Evolutionary conservation across 176 grass and related monocot species (phyloP).

Genomic region (Eremochloa ophiuroides): DNA sequence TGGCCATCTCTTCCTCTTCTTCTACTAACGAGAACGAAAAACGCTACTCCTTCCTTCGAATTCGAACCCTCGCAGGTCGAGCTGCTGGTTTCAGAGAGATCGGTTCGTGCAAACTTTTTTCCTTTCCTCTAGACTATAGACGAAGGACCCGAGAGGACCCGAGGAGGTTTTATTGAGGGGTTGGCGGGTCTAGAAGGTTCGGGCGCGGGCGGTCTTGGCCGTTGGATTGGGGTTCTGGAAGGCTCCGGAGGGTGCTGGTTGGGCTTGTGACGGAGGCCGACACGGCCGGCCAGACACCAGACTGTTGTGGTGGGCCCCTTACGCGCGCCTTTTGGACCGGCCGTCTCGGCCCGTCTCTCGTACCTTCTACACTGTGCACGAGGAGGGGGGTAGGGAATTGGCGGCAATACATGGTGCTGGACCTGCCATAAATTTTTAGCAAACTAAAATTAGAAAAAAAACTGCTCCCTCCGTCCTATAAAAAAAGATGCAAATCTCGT

Average conservation of each 20-base stretch:
- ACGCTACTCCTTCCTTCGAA: background rate
- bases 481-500: too few relatives aligned
- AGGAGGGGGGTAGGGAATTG: too few relatives aligned
- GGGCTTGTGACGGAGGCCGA: background rate
- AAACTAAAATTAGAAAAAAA: too few relatives aligned
- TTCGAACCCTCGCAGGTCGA: background rate
- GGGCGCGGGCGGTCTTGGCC: background rate
- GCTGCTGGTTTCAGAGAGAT: background rate
- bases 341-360: background rate
- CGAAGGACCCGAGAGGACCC: background rate
- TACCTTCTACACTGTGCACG: too few relatives aligned
- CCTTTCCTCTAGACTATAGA: background rate
- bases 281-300: background rate
- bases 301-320: background rate
- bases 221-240: constrained; percentile 41
- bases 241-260: constrained; percentile 2
- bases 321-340: background rate
- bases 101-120: background rate
- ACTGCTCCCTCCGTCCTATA: too few relatives aligned
- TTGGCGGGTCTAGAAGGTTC: constrained; percentile 25
- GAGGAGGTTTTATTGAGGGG: constrained; percentile 17
- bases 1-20: constrained; percentile 29
- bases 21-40: background rate
- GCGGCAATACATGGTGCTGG: too few relatives aligned
- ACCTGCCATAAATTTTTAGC: too few relatives aligned